Conservation (phyloP, 805 yeast species). For the Candida glaebosa region DNA sequence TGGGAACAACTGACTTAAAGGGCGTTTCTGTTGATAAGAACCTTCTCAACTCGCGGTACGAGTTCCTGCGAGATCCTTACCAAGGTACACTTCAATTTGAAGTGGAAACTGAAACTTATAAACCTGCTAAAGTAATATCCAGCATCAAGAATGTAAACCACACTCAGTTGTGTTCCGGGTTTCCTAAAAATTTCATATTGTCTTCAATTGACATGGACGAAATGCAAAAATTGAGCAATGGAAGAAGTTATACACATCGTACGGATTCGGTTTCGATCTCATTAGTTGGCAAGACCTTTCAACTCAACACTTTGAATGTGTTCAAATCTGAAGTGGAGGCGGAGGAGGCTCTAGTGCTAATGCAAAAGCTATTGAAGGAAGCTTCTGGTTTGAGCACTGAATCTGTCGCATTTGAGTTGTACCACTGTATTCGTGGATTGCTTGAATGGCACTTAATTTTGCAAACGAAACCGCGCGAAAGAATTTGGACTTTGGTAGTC, state of each 20-base stretch:
- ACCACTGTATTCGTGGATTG: conserved; percentile 17
- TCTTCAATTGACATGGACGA: conserved; percentile 13
- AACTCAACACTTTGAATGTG: conserved; percentile 23
- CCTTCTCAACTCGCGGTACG: conserved; percentile 9
- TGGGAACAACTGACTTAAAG: background rate
- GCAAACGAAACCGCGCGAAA: conserved; percentile 23
- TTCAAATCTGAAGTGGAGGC: conserved; percentile 14
- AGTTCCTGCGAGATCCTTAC: conserved; percentile 24
- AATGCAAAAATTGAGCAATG: conserved; percentile 14
- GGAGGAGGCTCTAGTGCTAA: conserved; percentile 15
- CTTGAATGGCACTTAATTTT: conserved; percentile 30
- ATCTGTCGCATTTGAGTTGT: conserved; percentile 11
- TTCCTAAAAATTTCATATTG: conserved; percentile 13
- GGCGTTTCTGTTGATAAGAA: conserved; percentile 3
- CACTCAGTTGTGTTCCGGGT: background rate
- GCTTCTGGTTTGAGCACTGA: background rate
- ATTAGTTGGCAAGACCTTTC: conserved; percentile 19
- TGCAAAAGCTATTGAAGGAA: conserved; percentile 15
- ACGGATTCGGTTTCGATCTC: conserved; percentile 13
- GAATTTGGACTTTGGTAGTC: conserved; percentile 14
- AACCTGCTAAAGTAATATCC: conserved; percentile 6
- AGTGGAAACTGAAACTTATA: conserved; percentile 25
- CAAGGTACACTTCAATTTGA: conserved; percentile 30
- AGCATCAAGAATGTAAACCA: conserved; percentile 4
- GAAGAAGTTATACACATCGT: conserved; percentile 11